Percentiles rank a stretch among this genome's conserved stretches.
Evolutionary conservation across 2,329 filamentous ascomycete species (phyloP).

Genomic region (Colletotrichum musae): DNA sequence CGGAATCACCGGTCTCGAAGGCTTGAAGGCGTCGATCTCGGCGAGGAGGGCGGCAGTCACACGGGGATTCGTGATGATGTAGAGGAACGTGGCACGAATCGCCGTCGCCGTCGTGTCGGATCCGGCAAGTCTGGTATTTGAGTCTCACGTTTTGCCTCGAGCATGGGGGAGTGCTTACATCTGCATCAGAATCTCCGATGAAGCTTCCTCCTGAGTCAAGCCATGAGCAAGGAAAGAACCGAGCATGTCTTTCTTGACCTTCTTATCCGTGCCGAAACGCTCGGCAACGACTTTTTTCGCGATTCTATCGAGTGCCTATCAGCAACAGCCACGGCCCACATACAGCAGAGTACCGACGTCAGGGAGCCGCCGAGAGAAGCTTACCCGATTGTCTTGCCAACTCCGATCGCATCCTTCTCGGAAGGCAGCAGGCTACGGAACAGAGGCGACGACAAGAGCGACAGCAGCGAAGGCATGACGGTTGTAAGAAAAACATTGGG

Average conservation of each 20-base stretch:
- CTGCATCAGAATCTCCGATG: slow-evolving; percentile 61
- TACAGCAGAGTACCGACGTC: slow-evolving; percentile 43
- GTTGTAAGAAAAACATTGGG: slow-evolving; percentile 61
- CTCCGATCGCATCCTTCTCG: slow-evolving; percentile 54
- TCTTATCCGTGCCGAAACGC: slow-evolving; percentile 59
- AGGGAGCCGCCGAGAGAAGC: slow-evolving; percentile 39
- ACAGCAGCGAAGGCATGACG: slow-evolving; percentile 58
- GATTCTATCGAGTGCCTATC: slow-evolving; percentile 46
- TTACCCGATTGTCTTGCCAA: slow-evolving; percentile 63
- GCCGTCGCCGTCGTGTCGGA: slow-evolving; percentile 72
- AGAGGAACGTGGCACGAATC: slow-evolving; percentile 68
- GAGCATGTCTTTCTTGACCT: slow-evolving; percentile 66
- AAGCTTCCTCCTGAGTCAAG: slow-evolving; percentile 53
- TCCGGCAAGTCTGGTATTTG: slow-evolving; percentile 61
- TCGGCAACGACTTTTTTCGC: slow-evolving; percentile 62
- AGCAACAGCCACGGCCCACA: neutral
- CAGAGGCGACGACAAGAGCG: slow-evolving; percentile 55
- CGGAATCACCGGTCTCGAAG: slow-evolving; percentile 44
- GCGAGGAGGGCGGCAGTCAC: slow-evolving; percentile 61
- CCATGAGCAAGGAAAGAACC: slow-evolving; percentile 58
- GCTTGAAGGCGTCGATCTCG: slow-evolving; percentile 56
- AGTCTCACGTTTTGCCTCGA: slow-evolving; percentile 48
- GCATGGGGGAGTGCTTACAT: slow-evolving; percentile 57
- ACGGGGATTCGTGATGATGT: slow-evolving; percentile 64
- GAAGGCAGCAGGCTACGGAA: slow-evolving; percentile 59